Conservation (phyloP, 257 asterid genomes). For the Asclepias syriaca region DNA sequence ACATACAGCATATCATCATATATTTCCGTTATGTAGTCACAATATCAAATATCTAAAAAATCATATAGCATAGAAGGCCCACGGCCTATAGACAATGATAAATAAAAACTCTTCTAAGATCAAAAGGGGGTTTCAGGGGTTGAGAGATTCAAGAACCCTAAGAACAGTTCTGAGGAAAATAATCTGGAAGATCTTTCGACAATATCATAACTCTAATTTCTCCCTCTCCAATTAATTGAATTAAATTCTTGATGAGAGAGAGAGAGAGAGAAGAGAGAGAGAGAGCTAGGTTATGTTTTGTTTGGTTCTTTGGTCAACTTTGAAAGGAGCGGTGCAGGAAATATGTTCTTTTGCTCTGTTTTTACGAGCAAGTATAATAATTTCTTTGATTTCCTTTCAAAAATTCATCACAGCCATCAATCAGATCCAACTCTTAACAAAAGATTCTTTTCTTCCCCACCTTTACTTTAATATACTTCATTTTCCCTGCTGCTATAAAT, state of each 20-base stretch:
- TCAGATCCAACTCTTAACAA: slow-evolving; percentile 19
- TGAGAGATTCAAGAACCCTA: too few relatives aligned
- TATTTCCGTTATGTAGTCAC: too few relatives aligned
- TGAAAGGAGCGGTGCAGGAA: slow-evolving; percentile 40
- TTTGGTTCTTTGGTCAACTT: slow-evolving; percentile 28
- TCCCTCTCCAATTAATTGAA: not conserved
- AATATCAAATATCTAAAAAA: too few relatives aligned
- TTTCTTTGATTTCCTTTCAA: slow-evolving; percentile 24
- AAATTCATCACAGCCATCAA: slow-evolving; percentile 46
- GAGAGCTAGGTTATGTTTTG: not conserved
- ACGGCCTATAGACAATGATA: too few relatives aligned
- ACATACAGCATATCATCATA: too few relatives aligned
- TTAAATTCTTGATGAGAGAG: not conserved
- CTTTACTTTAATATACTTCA: not conserved
- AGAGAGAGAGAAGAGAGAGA: slow-evolving; percentile 1
- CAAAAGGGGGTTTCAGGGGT: too few relatives aligned
- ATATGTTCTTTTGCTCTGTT: slow-evolving; percentile 34
- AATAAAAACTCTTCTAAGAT: too few relatives aligned
- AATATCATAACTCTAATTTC: too few relatives aligned
- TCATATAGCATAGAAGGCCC: too few relatives aligned
- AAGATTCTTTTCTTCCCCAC: slow-evolving; percentile 33
- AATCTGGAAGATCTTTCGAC: too few relatives aligned
- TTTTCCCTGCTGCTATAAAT: slow-evolving; percentile 28
- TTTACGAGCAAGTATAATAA: slow-evolving; percentile 24
- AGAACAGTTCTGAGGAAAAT: too few relatives aligned